Percentiles rank a stretch among this genome's conserved stretches.
Conservation (phyloP, 2,329 filamentous ascomycete genomes). For the Xylaria polymorpha region DNA sequence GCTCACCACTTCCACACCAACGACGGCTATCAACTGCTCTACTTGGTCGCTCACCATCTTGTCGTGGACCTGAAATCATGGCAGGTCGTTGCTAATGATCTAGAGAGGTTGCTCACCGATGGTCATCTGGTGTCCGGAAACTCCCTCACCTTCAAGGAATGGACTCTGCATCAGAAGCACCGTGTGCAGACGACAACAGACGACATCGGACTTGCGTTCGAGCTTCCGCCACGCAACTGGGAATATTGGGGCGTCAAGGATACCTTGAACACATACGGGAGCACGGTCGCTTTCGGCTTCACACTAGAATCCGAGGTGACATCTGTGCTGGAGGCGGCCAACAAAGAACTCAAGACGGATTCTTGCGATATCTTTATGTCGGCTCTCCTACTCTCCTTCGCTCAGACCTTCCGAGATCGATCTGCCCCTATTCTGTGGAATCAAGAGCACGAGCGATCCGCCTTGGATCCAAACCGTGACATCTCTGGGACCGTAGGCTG, state of each 20-base stretch:
- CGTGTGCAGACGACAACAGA: slow-evolving; percentile 50
- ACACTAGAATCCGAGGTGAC: slow-evolving; percentile 57
- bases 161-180: slow-evolving; percentile 60
- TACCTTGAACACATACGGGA: slow-evolving; percentile 58
- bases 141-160: slow-evolving; percentile 61
- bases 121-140: slow-evolving; percentile 58
- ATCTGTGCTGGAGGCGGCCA: slow-evolving; percentile 56
- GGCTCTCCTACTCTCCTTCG: slow-evolving; percentile 66
- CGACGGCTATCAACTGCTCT: slow-evolving; percentile 60
- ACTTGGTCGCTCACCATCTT: slow-evolving; percentile 63
- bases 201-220: slow-evolving; percentile 53
- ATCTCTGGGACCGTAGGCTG: slow-evolving; percentile 69
- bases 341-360: slow-evolving; percentile 63
- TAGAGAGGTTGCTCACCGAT: slow-evolving; percentile 61
- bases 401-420: slow-evolving; percentile 65
- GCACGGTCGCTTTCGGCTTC: slow-evolving; percentile 57
- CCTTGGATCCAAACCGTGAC: slow-evolving; percentile 59
- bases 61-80: slow-evolving; percentile 64
- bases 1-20: slow-evolving; percentile 60
- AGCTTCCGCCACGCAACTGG: slow-evolving; percentile 55
- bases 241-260: slow-evolving; percentile 62
- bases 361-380: slow-evolving; percentile 65
- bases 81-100: slow-evolving; percentile 61
- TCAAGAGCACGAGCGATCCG: slow-evolving; percentile 62
- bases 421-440: slow-evolving; percentile 64